Evolutionary conservation across 805 yeast genomes (phyloP), one percentile per base, ranked within the genome.

Genomic region (Kuraishia borneana): DNA sequence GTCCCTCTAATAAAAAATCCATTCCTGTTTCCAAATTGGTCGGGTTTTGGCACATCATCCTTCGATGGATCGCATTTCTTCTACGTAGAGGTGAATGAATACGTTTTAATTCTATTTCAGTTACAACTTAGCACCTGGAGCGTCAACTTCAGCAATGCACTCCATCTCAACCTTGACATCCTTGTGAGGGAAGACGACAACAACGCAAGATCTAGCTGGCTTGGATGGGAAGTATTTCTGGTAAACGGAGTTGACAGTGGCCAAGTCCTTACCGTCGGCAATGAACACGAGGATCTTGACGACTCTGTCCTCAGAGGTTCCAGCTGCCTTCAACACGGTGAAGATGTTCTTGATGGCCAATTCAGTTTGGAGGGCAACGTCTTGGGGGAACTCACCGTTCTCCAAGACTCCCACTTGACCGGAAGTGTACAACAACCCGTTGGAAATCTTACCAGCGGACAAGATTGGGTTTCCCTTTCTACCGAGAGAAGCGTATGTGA

Each of bases 181-280:
- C 8, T 65, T 58, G 46, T 69, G 63, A 46, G 73, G 73, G 54
- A 72, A 71, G 6, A 55, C 63, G 22, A 66, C 75, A 34, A 68
- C 56, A 25, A 72, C 57, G 46, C 74, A 68, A 31, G 69, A 61
- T 57, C 79, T 62, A 6, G 73, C 73, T 14, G 79, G 79, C 41
- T 59, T 56, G 30, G 58, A 54, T 2, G 62, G 59, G 55, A 73
- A 66, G 45, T 60, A 56, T 40, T 63, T 57, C 13, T 53, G 55
- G 46, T 71, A 73, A 28, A 70, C 58, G 31, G 56, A 46, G 51
- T 72, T 72, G 42, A 72, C 58, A 18, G 44, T 50, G 5, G 60
- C 46, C 13, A 66, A 63, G 42, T 67, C 61, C 21, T 54, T 48
- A 18, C 61, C 56, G 41, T 70, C 60, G 18, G 60, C 52, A 34